Conservation (phyloP, 768 basidiomycete genomes). For the Tricholoma terreum region DNA sequence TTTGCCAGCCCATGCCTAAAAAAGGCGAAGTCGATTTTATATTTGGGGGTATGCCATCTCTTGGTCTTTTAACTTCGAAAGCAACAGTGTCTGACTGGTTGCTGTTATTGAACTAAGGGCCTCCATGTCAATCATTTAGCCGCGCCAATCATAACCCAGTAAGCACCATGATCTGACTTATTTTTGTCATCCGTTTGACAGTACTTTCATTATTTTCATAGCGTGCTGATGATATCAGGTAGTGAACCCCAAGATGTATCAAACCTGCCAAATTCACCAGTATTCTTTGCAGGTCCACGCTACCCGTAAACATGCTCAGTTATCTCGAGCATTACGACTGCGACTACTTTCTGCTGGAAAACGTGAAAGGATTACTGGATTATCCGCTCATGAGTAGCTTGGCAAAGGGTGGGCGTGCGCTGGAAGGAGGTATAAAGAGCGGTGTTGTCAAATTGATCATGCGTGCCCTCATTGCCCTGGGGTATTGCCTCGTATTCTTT, state of each 20-base stretch:
- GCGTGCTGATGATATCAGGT: slow-evolving; percentile 63
- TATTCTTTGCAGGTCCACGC: slow-evolving; percentile 44
- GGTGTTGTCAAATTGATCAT: slow-evolving; percentile 69
- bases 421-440: slow-evolving; percentile 41
- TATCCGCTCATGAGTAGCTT: slow-evolving; percentile 43
- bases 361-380: slow-evolving; percentile 60
- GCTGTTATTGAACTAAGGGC: slow-evolving; percentile 40
- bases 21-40: slow-evolving; percentile 65
- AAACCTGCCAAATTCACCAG: slow-evolving; percentile 1
- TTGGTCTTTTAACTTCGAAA: background rate
- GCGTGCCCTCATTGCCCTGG: slow-evolving; percentile 56
- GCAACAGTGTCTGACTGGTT: background rate
- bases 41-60: slow-evolving; percentile 55
- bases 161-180: slow-evolving; percentile 12
- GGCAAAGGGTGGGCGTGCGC: slow-evolving; percentile 22
- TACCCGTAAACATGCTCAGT: slow-evolving; percentile 69
- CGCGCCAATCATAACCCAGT: slow-evolving; percentile 61
- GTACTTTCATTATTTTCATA: slow-evolving; percentile 20
- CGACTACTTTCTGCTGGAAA: slow-evolving; percentile 66
- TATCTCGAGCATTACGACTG: slow-evolving; percentile 66
- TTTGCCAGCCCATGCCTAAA: slow-evolving; percentile 48
- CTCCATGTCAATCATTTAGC: slow-evolving; percentile 76
- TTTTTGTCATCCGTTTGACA: background rate
- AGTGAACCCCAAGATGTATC: slow-evolving; percentile 1
- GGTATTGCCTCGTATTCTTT: slow-evolving; percentile 34